Percentiles rank a stretch among this genome's conserved stretches.
Evolutionary conservation across 306 rosid species (phyloP).

Genomic region (Erythrophleum fordii): DNA sequence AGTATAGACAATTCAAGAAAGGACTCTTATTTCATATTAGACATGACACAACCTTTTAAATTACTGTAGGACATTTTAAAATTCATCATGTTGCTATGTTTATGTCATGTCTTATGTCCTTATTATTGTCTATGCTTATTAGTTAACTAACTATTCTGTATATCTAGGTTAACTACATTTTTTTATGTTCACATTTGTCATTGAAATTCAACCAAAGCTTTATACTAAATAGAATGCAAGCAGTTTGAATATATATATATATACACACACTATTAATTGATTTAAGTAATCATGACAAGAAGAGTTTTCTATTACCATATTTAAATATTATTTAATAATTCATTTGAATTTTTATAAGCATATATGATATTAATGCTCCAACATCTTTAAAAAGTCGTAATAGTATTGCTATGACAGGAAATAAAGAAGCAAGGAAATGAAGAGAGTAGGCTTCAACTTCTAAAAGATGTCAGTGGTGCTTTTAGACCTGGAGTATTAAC

Average conservation of each 20-base stretch:
- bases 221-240: background rate
- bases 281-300: background rate
- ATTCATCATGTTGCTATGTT: too few species aligned
- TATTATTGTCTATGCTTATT: background rate
- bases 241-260: background rate
- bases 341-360: background rate
- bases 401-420: conserved; percentile 43
- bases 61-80: background rate
- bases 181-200: background rate
- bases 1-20: background rate
- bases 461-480: conserved; percentile 58
- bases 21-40: background rate
- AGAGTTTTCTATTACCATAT: background rate
- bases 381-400: background rate
- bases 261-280: background rate
- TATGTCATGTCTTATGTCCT: background rate
- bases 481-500: conserved; percentile 62
- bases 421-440: conserved; percentile 50
- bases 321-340: background rate
- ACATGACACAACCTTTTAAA: background rate
- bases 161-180: background rate
- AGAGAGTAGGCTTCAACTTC: conserved; percentile 50
- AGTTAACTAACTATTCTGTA: conserved; percentile 1
- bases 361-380: background rate
- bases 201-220: background rate